A percentile compares a stretch with the other conserved stretches of the same genome.
These are phyloP conservation scores for Pouteria glomerata DNA, from an alignment of 148 eudicot genomes.

Conservation along the genomic window DNA sequence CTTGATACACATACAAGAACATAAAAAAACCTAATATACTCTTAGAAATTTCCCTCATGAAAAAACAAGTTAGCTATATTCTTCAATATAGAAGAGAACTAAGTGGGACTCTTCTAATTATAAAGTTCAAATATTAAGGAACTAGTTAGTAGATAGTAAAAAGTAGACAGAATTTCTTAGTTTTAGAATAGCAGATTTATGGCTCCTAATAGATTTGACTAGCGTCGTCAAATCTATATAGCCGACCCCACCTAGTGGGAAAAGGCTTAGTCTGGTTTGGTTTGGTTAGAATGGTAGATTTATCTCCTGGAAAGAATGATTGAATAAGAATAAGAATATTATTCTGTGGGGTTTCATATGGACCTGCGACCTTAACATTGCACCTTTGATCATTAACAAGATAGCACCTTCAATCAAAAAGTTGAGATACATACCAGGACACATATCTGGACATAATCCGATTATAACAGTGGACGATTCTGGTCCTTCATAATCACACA, in stretches of 20 bases:
- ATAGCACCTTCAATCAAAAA: slow-evolving; percentile 3
- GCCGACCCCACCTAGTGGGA: too few species aligned
- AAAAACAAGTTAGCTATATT: slow-evolving; percentile 2
- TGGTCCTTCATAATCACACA: slow-evolving; percentile 49
- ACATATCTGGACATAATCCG: slow-evolving; percentile 95
- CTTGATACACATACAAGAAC: not conserved
- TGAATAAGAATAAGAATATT: not conserved
- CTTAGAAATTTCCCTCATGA: not conserved
- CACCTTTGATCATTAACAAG: not conserved
- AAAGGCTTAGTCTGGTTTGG: too few species aligned
- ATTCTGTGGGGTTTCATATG: not conserved
- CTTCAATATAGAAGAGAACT: not conserved
- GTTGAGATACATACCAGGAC: slow-evolving; percentile 61
- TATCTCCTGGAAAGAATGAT: not conserved
- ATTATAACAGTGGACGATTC: slow-evolving; percentile 48
- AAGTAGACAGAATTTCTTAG: not conserved
- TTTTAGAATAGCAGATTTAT: not conserved
- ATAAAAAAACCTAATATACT: not conserved
- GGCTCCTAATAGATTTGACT: too few species aligned
- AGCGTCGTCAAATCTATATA: too few species aligned
- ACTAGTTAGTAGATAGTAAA: not conserved
- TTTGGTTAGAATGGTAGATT: slow-evolving; percentile 4
- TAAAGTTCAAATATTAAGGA: not conserved
- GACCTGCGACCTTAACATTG: slow-evolving; percentile 2
- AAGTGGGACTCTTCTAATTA: slow-evolving; percentile 4